phyloP scores from a whole-genome alignment of 805 yeast genomes.

The Metschnikowia similis region DNA sequence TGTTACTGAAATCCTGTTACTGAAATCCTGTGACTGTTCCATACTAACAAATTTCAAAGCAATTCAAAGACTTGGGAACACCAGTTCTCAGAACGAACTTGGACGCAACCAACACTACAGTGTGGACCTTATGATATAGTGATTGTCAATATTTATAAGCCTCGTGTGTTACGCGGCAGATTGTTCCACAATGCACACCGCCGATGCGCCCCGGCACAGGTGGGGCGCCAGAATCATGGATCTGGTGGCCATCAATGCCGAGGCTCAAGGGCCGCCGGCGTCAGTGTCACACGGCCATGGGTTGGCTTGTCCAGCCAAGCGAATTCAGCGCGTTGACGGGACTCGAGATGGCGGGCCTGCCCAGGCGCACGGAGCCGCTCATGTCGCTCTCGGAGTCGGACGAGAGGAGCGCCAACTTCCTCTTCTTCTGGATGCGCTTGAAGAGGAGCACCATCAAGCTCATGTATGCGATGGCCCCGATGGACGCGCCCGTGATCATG shows the following conservation, averaged over 20 bases:
- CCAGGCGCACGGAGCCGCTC: slow-evolving; percentile 27
- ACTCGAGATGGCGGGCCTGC: slow-evolving; percentile 48
- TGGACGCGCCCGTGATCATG: slow-evolving; percentile 76
- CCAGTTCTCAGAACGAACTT: no score
- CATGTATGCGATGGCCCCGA: slow-evolving; percentile 68
- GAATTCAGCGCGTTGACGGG: slow-evolving; percentile 72
- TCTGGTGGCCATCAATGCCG: background rate
- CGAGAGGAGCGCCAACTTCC: slow-evolving; percentile 35
- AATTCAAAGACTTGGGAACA: no score
- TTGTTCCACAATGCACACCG: no score
- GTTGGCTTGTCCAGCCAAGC: slow-evolving; percentile 53
- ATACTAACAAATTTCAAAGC: no score
- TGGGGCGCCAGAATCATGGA: background rate
- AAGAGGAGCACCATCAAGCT: slow-evolving; percentile 53
- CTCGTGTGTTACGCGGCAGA: no score
- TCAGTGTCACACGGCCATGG: background rate
- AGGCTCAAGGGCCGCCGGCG: background rate
- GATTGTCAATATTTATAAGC: no score
- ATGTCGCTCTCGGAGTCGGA: slow-evolving; percentile 37
- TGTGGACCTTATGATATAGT: no score
- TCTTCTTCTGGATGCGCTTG: slow-evolving; percentile 45
- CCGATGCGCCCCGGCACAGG: background rate
- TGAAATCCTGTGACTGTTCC: no score
- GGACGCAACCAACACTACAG: no score
- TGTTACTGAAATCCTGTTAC: no score